Conservation (phyloP, 345 rosid genomes). For the Eucalyptus lansdowneana region DNA sequence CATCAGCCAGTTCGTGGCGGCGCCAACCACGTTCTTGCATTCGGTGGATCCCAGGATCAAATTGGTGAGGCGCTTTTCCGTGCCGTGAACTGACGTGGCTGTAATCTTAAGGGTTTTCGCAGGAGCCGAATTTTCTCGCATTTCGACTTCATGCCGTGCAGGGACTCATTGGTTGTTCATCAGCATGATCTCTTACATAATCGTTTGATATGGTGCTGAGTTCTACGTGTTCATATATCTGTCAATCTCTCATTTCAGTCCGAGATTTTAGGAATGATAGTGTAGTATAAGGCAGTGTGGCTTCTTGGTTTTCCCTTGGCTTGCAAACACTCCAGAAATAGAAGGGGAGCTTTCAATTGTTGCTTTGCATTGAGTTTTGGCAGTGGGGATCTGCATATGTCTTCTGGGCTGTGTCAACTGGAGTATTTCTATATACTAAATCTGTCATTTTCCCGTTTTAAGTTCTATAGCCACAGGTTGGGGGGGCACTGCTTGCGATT, state of each 20-base stretch:
- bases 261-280: not conserved
- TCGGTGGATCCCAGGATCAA: conserved; percentile 84
- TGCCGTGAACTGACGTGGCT: not conserved
- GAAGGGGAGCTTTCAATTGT: not conserved
- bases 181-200: not conserved
- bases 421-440: not conserved
- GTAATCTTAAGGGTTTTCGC: not conserved
- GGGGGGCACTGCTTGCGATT: not conserved
- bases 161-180: not conserved
- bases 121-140: not conserved
- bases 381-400: not conserved
- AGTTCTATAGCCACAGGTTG: not conserved
- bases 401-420: not conserved
- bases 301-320: not conserved
- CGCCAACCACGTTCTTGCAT: conserved; percentile 75
- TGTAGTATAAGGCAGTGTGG: not conserved
- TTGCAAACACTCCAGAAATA: not conserved
- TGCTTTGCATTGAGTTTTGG: not conserved
- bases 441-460: not conserved
- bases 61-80: conserved; percentile 24
- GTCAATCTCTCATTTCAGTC: not conserved
- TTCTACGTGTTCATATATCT: not conserved
- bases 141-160: not conserved
- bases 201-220: not conserved
- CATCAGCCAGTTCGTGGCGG: conserved; percentile 70